Evolutionary conservation across 2,329 filamentous ascomycete species (phyloP).

Genomic region (Mollisia scopiformis): DNA sequence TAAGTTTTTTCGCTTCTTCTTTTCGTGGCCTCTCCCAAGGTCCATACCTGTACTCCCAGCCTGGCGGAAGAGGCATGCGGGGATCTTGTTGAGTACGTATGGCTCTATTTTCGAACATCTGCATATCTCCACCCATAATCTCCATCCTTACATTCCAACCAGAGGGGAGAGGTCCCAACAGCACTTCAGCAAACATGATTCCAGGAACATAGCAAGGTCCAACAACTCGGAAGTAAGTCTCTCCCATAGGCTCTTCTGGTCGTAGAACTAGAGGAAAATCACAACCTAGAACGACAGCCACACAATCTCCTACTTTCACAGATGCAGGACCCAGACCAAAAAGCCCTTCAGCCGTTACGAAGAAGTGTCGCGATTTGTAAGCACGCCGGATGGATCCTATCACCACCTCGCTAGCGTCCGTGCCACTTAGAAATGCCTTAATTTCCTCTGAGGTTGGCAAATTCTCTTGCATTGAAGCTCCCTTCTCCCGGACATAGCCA

Average conservation of each 20-base stretch:
- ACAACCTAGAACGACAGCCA: slow-evolving; percentile 7
- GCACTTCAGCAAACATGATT: slow-evolving; percentile 8
- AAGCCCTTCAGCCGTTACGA: slow-evolving; percentile 1
- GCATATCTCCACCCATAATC: neutral
- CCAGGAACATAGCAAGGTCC: slow-evolving; percentile 6
- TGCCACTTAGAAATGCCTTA: neutral
- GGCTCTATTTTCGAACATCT: slow-evolving; percentile 1
- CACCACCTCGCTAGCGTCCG: neutral
- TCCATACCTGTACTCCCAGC: slow-evolving; percentile 10
- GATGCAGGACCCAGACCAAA: slow-evolving; percentile 6
- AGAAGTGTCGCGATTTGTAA: neutral
- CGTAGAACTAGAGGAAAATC: neutral
- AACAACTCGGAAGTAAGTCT: neutral
- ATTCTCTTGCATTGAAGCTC: neutral
- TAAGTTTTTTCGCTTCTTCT: slow-evolving; percentile 1
- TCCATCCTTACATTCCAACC: neutral
- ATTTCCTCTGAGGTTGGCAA: neutral
- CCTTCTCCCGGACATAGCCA: neutral
- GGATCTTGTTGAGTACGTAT: slow-evolving; percentile 10
- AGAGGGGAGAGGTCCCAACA: slow-evolving; percentile 1
- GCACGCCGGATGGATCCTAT: neutral
- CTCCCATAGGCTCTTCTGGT: neutral
- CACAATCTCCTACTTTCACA: neutral
- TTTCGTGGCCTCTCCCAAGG: neutral
- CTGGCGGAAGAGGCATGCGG: slow-evolving; percentile 6